A percentile compares a stretch with the other conserved stretches of the same genome.
phyloP scores from a whole-genome alignment of 225 moss, liverwort and hornwort species.

The Bryum argenteum region DNA sequence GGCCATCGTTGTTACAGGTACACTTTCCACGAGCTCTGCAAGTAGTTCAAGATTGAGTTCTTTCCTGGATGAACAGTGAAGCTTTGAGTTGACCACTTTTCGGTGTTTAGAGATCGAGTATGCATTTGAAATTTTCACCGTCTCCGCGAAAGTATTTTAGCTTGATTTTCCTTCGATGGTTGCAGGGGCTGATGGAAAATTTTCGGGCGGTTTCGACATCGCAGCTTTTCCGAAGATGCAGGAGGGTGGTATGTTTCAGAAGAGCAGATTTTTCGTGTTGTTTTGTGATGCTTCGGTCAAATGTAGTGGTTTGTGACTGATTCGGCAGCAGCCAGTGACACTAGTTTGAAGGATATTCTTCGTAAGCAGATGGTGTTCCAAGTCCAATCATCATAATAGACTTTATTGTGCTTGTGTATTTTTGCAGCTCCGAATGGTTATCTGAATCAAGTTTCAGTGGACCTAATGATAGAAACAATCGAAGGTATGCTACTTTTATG shows the following conservation, averaged over 20 bases:
- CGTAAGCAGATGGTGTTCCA: not conserved
- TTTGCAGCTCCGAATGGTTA: constrained; percentile 53
- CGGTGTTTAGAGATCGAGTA: constrained; percentile 2
- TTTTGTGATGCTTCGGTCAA: not conserved
- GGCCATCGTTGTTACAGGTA: constrained; percentile 94
- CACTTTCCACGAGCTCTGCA: constrained; percentile 19
- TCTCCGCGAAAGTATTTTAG: not conserved
- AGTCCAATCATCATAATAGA: not conserved
- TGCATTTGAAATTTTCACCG: constrained; percentile 11
- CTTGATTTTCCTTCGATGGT: constrained; percentile 18
- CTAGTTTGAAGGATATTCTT: constrained; percentile 12
- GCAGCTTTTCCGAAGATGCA: constrained; percentile 69
- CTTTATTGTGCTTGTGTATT: constrained; percentile 21
- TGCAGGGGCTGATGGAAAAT: constrained; percentile 79
- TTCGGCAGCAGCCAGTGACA: constrained; percentile 3
- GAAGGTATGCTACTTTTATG: constrained; percentile 61
- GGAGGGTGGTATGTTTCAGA: constrained; percentile 52
- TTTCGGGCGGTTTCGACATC: constrained; percentile 99
- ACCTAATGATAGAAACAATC: constrained; percentile 82
- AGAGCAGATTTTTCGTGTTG: not conserved
- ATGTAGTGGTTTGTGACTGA: not conserved
- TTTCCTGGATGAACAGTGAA: constrained; percentile 1
- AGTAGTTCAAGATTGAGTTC: constrained; percentile 2
- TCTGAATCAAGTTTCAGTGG: constrained; percentile 65
- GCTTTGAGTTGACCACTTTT: not conserved